These are phyloP conservation scores for Zygotorulaspora chibaensis DNA, from an alignment of 805 yeast genomes.

Conservation along the genomic window DNA sequence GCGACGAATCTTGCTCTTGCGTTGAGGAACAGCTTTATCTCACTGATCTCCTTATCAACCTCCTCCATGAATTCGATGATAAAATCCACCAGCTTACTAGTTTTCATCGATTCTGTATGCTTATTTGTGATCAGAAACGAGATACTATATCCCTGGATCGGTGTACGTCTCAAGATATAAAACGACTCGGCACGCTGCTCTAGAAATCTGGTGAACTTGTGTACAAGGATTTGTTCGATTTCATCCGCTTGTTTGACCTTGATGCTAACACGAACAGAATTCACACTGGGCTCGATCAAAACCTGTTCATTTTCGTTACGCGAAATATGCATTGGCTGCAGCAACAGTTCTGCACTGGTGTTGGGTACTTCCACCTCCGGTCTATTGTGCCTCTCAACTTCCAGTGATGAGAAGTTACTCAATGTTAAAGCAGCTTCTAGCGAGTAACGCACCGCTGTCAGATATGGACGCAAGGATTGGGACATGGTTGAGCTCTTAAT, in stretches of 20 bases:
- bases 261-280: conserved; percentile 85
- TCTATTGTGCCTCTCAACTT: conserved; percentile 93
- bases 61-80: conserved; percentile 98
- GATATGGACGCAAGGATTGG: conserved; percentile 92
- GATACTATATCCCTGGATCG: conserved; percentile 87
- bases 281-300: conserved; percentile 88
- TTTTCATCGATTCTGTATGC: conserved; percentile 94
- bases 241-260: conserved; percentile 97
- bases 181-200: conserved; percentile 95
- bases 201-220: conserved; percentile 87
- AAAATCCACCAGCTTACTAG: conserved; percentile 91
- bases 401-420: conserved; percentile 90
- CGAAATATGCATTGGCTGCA: conserved; percentile 85
- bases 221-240: conserved; percentile 90
- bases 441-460: conserved; percentile 89
- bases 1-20: conserved; percentile 98
- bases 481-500: conserved; percentile 48
- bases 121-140: conserved; percentile 89
- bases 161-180: conserved; percentile 84
- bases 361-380: conserved; percentile 88
- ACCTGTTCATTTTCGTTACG: conserved; percentile 93
- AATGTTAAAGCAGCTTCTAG: conserved; percentile 89
- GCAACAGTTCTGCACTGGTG: conserved; percentile 75
- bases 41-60: conserved; percentile 97
- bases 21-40: conserved; percentile 92